These are phyloP conservation scores for Rhododendron williamsianum DNA, from an alignment of 148 eudicot species.

Conservation along the genomic window DNA sequence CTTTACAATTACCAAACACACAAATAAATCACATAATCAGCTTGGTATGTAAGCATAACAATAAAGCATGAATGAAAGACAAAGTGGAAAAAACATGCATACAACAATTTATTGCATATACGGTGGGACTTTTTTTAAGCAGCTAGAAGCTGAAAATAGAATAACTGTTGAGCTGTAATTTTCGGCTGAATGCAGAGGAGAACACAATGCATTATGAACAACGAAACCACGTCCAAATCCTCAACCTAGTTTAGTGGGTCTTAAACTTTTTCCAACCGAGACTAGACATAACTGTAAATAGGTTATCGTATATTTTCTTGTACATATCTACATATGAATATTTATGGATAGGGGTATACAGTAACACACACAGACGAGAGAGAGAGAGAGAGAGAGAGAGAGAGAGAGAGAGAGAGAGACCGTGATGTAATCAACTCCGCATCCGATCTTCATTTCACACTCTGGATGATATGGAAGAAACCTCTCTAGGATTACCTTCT, in stretches of 20 bases:
- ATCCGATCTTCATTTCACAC: conserved; percentile 76
- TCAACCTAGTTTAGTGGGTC: neutral
- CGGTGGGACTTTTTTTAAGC: neutral
- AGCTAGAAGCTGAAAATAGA: neutral
- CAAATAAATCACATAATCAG: neutral
- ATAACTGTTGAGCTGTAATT: neutral
- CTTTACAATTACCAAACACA: neutral
- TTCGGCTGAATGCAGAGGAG: neutral
- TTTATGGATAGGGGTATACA: neutral
- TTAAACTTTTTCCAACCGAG: neutral
- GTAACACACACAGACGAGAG: neutral
- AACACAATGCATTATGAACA: neutral
- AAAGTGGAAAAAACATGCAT: neutral
- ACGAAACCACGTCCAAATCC: neutral
- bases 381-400: conserved; percentile 8
- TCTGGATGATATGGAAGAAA: conserved; percentile 87
- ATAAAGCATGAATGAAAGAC: neutral
- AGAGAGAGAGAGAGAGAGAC: conserved; percentile 42
- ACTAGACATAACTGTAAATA: neutral
- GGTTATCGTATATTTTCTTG: neutral
- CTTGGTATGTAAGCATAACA: neutral
- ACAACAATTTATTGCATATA: neutral
- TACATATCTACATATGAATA: neutral
- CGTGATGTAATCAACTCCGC: conserved; percentile 81
- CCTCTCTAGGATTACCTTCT: conserved; percentile 65